Evolutionary conservation across 805 yeast genomes (phyloP).

Genomic region (Candida parachauliodes): DNA sequence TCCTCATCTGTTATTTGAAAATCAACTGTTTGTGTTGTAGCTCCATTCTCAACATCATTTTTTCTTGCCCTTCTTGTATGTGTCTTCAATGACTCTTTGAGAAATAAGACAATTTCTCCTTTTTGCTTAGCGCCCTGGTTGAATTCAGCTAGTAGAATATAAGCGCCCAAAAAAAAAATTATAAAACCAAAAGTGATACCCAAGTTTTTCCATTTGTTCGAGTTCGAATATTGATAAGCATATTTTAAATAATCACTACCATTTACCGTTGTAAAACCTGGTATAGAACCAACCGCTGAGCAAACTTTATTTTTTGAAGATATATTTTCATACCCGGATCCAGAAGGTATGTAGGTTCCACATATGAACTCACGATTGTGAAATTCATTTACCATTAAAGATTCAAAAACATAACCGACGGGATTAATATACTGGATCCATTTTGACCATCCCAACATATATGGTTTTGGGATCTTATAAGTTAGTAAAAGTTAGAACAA

Average conservation of each 20-base stretch:
- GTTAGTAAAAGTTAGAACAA: too few relatives aligned
- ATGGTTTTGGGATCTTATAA: conserved; percentile 37
- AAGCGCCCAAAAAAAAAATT: conserved; percentile 34
- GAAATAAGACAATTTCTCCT: conserved; percentile 34
- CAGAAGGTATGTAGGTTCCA: conserved; percentile 53
- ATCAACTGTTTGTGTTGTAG: conserved; percentile 24
- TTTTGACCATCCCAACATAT: conserved; percentile 63
- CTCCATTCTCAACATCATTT: conserved; percentile 12
- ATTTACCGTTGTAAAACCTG: conserved; percentile 49
- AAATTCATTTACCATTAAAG: conserved; percentile 63
- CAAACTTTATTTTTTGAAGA: conserved; percentile 28
- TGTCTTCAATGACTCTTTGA: conserved; percentile 25
- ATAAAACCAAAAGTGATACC: conserved; percentile 59
- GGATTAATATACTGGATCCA: conserved; percentile 43
- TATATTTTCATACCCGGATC: conserved; percentile 19
- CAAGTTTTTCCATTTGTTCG: conserved; percentile 76
- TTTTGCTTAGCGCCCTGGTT: conserved; percentile 44
- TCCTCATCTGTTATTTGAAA: conserved; percentile 26
- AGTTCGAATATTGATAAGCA: conserved; percentile 48
- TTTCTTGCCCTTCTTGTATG: conserved; percentile 25
- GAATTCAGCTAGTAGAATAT: conserved; percentile 30
- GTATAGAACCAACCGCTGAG: conserved; percentile 52
- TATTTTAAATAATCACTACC: conserved; percentile 56
- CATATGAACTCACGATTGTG: conserved; percentile 54
- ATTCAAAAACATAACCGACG: conserved; percentile 46